Conservation (phyloP, 179 eudicot genomes). For the Beta macrorhiza region DNA sequence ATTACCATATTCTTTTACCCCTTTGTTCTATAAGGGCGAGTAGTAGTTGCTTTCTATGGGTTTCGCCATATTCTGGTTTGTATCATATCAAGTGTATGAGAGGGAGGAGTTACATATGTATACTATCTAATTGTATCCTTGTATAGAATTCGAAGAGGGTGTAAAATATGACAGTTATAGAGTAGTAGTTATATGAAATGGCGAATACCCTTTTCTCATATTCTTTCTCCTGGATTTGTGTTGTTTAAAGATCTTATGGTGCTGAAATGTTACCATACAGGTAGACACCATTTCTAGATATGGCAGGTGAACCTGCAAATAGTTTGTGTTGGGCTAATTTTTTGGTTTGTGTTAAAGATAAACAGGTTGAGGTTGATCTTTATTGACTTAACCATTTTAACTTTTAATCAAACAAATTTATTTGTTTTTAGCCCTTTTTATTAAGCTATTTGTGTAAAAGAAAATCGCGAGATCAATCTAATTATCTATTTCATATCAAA, state of each 20-base stretch:
- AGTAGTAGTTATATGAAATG: background rate
- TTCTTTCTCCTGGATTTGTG: background rate
- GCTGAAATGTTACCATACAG: background rate
- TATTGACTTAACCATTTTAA: too few species aligned
- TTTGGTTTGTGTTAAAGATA: background rate
- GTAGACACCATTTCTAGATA: background rate
- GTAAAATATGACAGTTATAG: background rate
- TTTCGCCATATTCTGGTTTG: conserved; percentile 13
- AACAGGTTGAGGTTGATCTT: background rate
- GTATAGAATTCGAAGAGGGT: conserved; percentile 28
- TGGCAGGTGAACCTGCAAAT: background rate
- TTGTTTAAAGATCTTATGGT: background rate
- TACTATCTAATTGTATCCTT: conserved; percentile 2
- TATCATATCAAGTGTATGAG: background rate
- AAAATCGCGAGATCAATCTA: too few species aligned
- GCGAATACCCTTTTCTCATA: background rate
- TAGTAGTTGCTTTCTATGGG: conserved; percentile 12
- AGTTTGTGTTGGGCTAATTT: background rate
- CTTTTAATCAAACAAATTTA: too few species aligned
- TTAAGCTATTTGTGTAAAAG: too few species aligned
- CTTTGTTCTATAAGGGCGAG: conserved; percentile 11
- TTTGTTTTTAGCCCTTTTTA: too few species aligned
- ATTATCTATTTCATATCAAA: too few species aligned
- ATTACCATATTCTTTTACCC: conserved; percentile 29
- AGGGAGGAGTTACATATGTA: background rate